phyloP scores from a whole-genome alignment of 2,329 filamentous ascomycete genomes.

The Hirsutella minnesotensis region DNA sequence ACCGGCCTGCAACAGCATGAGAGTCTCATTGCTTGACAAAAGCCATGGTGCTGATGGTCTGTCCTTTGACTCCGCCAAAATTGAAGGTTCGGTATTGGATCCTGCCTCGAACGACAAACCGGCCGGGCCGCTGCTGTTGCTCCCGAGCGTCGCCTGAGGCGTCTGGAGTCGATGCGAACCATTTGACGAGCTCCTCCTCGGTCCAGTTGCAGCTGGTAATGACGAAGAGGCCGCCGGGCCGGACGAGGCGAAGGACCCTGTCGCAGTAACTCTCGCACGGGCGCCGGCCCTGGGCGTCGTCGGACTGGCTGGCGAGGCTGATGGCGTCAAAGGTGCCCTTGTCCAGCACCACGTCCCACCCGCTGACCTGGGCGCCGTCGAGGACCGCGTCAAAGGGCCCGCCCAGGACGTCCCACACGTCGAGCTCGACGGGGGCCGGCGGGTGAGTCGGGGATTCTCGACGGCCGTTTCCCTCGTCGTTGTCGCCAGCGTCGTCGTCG shows the following conservation, averaged over 20 bases:
- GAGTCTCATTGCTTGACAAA: constrained; percentile 49
- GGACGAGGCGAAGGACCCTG: constrained; percentile 57
- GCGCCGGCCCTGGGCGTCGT: constrained; percentile 40
- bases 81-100: constrained; percentile 78
- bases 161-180: constrained; percentile 62
- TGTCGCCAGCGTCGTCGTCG: too few species aligned
- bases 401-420: constrained; percentile 52
- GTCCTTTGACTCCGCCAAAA: constrained; percentile 80
- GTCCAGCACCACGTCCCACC: constrained; percentile 89
- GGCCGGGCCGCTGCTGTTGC: constrained; percentile 2
- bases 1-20: too few species aligned
- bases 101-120: constrained; percentile 49
- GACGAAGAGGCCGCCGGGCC: constrained; percentile 59
- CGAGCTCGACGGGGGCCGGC: constrained; percentile 26
- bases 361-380: constrained; percentile 22
- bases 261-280: constrained; percentile 65
- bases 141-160: not conserved
- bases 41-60: constrained; percentile 79
- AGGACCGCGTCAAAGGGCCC: constrained; percentile 24
- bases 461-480: too few species aligned
- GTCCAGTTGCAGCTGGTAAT: constrained; percentile 99
- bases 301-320: constrained; percentile 52
- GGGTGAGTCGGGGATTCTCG: constrained; percentile 8
- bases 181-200: constrained; percentile 66
- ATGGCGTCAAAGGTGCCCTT: constrained; percentile 98